Evolutionary conservation across 139 green algal genomes (phyloP), one percentile per base, ranked within the genome.

Genomic region (Ulvella scutata): DNA sequence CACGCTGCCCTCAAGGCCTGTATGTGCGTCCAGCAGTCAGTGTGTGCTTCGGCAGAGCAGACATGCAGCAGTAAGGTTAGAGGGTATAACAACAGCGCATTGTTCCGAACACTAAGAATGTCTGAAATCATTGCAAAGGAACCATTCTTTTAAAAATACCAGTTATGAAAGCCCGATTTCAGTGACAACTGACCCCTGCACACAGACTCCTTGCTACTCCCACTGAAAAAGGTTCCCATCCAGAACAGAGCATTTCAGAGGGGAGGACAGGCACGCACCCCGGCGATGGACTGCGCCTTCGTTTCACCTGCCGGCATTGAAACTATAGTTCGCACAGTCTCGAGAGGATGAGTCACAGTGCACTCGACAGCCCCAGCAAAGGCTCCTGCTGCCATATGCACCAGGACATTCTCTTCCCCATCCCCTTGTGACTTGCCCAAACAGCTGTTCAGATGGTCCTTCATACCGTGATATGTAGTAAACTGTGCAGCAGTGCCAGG

Each of bases 401-500:
- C 51, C 51, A 26, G 51, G 9, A n/a, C 51, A n/a, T n/a, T 26
- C 51, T 26, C 51, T 10, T 23, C n/a, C n/a, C n/a, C n/a, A n/a
- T n/a, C 51, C 51, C 31, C 51, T 1, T 23, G 40, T 23, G 17
- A 26, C 51, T n/a, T 26, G 0, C n/a, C 51, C 51, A 67, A 67
- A 67, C 13, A 29, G 28, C 39, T 3, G 3, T 76, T 61, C 62
- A 83, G 23, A 2, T 78, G 28, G 3, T 33, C n/a, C 35, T 81
- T 79, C 39, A 90, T 76, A 20, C 35, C 29, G 39, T 89, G 82
- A 60, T 93, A 93, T 17, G 87, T 62, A 0, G 80, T 73, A 73
- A 93, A 93, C 82, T 92, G 86, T 35, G 93, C 82, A n/a, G 87
- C 83, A 6, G 91, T 86, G 61, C 92, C 89, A 1, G 89, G 89